Evolutionary conservation across 2,329 filamentous ascomycete species (phyloP), one percentile per base, ranked within the genome.

Genomic region (Aspergillus sp.): DNA sequence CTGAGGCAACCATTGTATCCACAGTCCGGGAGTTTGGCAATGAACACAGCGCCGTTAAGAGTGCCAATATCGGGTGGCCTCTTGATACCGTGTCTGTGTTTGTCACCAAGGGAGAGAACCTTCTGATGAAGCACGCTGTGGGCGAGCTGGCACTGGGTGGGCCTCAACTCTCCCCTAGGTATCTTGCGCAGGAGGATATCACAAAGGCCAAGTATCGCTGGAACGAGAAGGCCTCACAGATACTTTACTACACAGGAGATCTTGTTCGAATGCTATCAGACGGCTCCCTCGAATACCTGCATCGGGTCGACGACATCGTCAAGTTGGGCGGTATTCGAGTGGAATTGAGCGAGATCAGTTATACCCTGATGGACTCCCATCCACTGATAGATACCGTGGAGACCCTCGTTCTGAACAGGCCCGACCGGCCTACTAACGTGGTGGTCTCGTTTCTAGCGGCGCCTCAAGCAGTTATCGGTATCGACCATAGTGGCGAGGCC

Each of bases 361-460:
- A 70, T 46, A 60, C 64, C 15, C 65, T 76, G 46, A 65, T 66
- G 25, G 64, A 64, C 6, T 71, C 68, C 39, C 68, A 73, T 61
- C 45, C 62, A 4, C 60, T 64, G 2, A 65, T 72, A 19, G 66
- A 73, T 27, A 72, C 66, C 15, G 66, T 76, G 39, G 71, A 76
- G 35, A 70, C 72, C 6, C 56, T 65, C 4, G 57, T 72, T 12
- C 61, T 75, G n/a, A 64, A 57, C 15, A 69, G 70, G 2, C 68
- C 72, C 1, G 67, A 67, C 25, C 63, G 69, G 46, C 72, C 72
- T 4, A 68, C 61, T 0, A 64, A 72, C 40, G 65, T 73, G 1
- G 55, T 77, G 17, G 74, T 75, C 57, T 68, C 70, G 14, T 73
- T 73, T 43, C 60, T 74, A 19, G 67, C 66, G 6, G 68, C 69